Base-by-base conservation (phyloP, 1,284 basidiomycete species). In the Sparassis latifolia region DNA sequence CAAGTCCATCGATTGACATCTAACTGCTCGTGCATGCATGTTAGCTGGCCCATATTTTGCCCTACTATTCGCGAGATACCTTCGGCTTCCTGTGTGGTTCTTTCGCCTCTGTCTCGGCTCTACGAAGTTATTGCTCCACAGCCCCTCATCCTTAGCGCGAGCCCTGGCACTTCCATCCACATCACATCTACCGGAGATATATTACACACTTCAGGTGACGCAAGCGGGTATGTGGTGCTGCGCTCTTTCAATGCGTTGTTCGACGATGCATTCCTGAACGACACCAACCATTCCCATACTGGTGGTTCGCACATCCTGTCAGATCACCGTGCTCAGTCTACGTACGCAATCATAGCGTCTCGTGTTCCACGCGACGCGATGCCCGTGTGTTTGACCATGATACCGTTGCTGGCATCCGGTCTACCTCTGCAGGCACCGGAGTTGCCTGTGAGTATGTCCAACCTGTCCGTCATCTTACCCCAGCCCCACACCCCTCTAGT, bases 1-100 rank as follows among this genome's bases (percentile, higher is more conserved):
- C 20, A 20, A 20, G 20, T 20, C 20, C 20, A 20, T 20, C 20
- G 20, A 20, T 20, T 20, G 20, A 20, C 20, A 20, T 20, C 20
- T 20, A 20, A 20, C 20, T 20, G 20, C 20, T 20, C 20, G 20
- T 20, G 20, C 20, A 20, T 20, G 20, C 20, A 20, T 20, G 20
- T 20, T 31, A 65, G 63, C 45, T 46, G 58, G 47, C 54, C 62
- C 7, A 45, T 48, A 0, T 58, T 55, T 33, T 52, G 56, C 6
- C 10, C 42, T 4, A 43, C 50, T 32, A 28, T 27, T 20, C 20
- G 20, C 29, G 33, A 47, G 7, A 33, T 48, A 7, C 28, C 44
- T 10, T 43, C 48, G 9, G 52, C 49, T 1, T 35, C 41, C 6
- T 57, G 55, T 28, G 37, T 58, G 27, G 47, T 59, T 27, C 49